Evolutionary conservation across 2,329 filamentous ascomycete species (phyloP).

Genomic region (Monosporascus sp.): DNA sequence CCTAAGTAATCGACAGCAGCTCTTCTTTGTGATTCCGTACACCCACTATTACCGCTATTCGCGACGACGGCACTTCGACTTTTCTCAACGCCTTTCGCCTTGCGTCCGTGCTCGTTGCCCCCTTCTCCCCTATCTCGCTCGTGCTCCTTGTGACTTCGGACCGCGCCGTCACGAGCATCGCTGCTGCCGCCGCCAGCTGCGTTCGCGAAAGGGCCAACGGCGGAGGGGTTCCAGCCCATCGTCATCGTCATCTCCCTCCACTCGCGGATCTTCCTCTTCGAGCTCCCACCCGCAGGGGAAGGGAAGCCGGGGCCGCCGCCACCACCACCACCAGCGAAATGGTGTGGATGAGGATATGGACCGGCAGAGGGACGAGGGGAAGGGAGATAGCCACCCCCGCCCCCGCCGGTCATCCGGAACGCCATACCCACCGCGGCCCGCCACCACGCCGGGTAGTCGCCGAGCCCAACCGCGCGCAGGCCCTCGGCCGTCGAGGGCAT

Average conservation of each 20-base stretch:
- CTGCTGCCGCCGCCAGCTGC: too few species aligned
- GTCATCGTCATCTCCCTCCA: neutral
- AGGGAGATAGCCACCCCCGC: too few species aligned
- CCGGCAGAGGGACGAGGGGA: too few species aligned
- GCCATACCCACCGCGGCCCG: conserved; percentile 8
- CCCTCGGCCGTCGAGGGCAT: conserved; percentile 41
- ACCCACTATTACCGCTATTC: neutral
- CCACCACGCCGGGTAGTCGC: conserved; percentile 40
- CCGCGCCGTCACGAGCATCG: too few species aligned
- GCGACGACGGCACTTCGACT: neutral
- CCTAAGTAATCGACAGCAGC: neutral
- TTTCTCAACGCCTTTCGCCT: neutral
- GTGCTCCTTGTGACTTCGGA: neutral
- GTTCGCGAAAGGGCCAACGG: neutral
- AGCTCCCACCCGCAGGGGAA: neutral
- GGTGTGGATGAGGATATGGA: too few species aligned
- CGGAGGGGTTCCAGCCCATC: neutral
- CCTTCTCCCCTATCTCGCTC: neutral
- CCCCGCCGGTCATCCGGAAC: neutral
- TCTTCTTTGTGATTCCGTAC: neutral
- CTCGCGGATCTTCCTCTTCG: neutral
- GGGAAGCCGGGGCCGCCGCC: neutral
- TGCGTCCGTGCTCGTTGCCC: neutral
- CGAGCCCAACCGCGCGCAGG: conserved; percentile 38
- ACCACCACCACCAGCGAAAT: neutral